phyloP scores from a whole-genome alignment of 805 yeast species.

The Candida parachauliodes region DNA sequence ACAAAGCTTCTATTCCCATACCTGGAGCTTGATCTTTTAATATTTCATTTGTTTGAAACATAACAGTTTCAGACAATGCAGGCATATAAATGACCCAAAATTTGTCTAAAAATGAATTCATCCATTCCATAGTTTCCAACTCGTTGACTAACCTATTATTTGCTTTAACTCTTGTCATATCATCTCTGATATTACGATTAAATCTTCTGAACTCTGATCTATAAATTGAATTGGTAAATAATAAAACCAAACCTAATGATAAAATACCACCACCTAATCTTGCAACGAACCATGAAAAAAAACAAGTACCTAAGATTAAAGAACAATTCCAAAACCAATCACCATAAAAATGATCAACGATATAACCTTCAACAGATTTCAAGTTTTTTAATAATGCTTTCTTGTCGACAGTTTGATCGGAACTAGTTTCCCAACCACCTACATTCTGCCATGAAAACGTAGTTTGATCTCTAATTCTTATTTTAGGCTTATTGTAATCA shows the following conservation, averaged over 20 bases:
- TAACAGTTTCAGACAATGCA: conserved; percentile 71
- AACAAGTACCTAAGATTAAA: conserved; percentile 63
- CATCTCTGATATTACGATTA: conserved; percentile 71
- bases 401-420: conserved; percentile 19
- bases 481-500: conserved; percentile 3
- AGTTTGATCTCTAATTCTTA: conserved; percentile 23
- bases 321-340: conserved; percentile 73
- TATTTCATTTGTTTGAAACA: conserved; percentile 62
- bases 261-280: conserved; percentile 62
- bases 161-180: conserved; percentile 63
- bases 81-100: conserved; percentile 92
- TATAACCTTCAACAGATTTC: conserved; percentile 50
- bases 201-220: conserved; percentile 73
- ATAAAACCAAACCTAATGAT: conserved; percentile 55
- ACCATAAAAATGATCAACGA: conserved; percentile 63
- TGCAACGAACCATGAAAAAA: conserved; percentile 68
- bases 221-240: conserved; percentile 64
- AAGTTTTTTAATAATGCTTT: conserved; percentile 19
- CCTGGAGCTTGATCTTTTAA: conserved; percentile 77
- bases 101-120: conserved; percentile 70
- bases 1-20: conserved; percentile 70
- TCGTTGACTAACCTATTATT: conserved; percentile 59
- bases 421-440: conserved; percentile 30
- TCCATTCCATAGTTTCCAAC: conserved; percentile 77
- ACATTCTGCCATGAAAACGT: conserved; percentile 40